Evolutionary conservation across 1,284 basidiomycete genomes (phyloP).

Genomic region (Boletus hoseneyae): DNA sequence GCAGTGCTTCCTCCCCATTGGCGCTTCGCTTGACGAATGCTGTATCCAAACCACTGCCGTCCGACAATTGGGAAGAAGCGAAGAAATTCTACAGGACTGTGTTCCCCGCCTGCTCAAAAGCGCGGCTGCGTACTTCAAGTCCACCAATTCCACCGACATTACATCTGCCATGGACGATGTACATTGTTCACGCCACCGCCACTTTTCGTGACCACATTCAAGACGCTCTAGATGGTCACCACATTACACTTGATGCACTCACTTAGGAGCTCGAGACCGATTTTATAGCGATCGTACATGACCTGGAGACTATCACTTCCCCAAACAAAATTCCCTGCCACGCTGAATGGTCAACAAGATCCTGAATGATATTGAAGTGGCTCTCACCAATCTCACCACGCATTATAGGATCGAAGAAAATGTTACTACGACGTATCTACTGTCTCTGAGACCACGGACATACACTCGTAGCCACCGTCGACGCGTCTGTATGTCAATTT

Average conservation of each 20-base stretch:
- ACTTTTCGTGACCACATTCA: slow-evolving; percentile 7
- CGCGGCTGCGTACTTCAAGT: neutral
- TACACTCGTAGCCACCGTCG: slow-evolving; percentile 2
- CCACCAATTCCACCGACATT: slow-evolving; percentile 5
- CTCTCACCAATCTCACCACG: neutral
- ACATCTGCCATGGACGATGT: neutral
- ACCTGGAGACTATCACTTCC: slow-evolving; percentile 1
- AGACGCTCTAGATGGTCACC: slow-evolving; percentile 2
- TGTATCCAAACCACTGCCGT: neutral
- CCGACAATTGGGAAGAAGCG: slow-evolving; percentile 12
- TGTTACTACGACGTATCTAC: neutral
- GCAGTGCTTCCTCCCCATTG: slow-evolving; percentile 1
- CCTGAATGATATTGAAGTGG: neutral
- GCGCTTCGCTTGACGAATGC: neutral
- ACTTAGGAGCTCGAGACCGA: slow-evolving; percentile 1
- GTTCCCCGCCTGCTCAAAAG: slow-evolving; percentile 4
- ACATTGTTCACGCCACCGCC: slow-evolving; percentile 10
- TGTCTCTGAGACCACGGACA: neutral
- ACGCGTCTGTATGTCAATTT: slow-evolving; percentile 14
- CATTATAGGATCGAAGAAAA: slow-evolving; percentile 3
- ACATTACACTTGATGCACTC: slow-evolving; percentile 3
- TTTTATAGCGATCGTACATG: neutral
- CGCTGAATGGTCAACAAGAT: slow-evolving; percentile 5
- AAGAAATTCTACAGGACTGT: slow-evolving; percentile 1
- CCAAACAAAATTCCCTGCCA: slow-evolving; percentile 1